These are phyloP conservation scores for Whalleya microplaca DNA, from an alignment of 2,329 filamentous ascomycete genomes.

Conservation along the genomic window DNA sequence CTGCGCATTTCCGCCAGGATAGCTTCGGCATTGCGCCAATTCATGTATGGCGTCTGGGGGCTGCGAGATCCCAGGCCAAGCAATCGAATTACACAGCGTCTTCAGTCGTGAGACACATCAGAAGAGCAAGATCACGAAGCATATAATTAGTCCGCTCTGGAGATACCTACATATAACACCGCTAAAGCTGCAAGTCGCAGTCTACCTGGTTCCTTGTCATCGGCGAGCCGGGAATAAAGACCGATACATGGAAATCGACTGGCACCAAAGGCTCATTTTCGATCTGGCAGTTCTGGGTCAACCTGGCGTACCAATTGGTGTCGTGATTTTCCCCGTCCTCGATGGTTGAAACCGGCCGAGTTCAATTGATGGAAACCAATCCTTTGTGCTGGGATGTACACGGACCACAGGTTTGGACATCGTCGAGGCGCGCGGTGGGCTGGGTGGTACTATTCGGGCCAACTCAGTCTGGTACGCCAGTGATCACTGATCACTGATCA, in stretches of 20 bases:
- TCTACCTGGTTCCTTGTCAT: slow-evolving; percentile 16
- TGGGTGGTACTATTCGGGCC: slow-evolving; percentile 20
- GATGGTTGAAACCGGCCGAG: slow-evolving; percentile 10
- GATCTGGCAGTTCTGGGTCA: too few species aligned
- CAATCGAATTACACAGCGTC: slow-evolving; percentile 22
- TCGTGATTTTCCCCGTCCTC: slow-evolving; percentile 9
- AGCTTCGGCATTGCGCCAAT: slow-evolving; percentile 18
- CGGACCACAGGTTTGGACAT: slow-evolving; percentile 25
- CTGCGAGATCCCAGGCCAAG: slow-evolving; percentile 16
- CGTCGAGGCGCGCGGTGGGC: slow-evolving; percentile 17
- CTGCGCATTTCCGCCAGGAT: slow-evolving; percentile 12
- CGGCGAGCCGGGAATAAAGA: slow-evolving; percentile 14
- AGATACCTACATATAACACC: neutral
- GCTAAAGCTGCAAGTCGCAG: slow-evolving; percentile 12
- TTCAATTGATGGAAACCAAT: slow-evolving; percentile 22
- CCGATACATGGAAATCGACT: too few species aligned
- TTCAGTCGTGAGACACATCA: slow-evolving; percentile 4
- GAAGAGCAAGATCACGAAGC: slow-evolving; percentile 13
- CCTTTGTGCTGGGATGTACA: slow-evolving; percentile 18
- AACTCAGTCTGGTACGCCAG: slow-evolving; percentile 11
- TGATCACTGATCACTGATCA: neutral
- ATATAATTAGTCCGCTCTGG: slow-evolving; percentile 7
- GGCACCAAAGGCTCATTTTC: neutral
- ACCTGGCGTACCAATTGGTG: slow-evolving; percentile 4
- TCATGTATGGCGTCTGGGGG: slow-evolving; percentile 18